Base-by-base conservation (phyloP, 2,329 filamentous ascomycete genomes). In the Neonectria magnoliae region DNA sequence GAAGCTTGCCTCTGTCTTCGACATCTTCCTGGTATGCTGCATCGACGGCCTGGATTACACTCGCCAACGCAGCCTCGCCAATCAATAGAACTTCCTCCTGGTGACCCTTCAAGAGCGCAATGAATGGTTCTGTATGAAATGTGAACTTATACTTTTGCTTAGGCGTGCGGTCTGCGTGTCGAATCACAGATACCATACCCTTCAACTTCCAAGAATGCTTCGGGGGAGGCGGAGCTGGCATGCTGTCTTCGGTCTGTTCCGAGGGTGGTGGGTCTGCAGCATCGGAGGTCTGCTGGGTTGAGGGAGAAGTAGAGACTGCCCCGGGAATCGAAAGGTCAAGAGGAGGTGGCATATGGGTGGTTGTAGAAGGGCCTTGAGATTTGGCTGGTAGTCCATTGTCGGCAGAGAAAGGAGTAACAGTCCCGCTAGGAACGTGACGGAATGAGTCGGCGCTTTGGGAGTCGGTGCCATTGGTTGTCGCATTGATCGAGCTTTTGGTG, bases 131-230 rank as follows among this genome's bases (percentile, higher is more conserved):
- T 0, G 94, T 97, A 76, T 99, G 96, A 73, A 99, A 98, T 0
- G 96, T 99, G 75, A 98, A 99, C 78, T 99, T 99, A 85, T 98
- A 98, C 78, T 99, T 99, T 75, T 99, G 96, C 81, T 99, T 99
- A 2, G 96, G 96, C 1, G 96, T 99, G 61, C 96, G 91, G 81
- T 99, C 96, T 3, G 97, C 97, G 79, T 99, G 96, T 29, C 96
- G 90, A 69, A 99, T 94, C 16, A 99, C 96, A 2, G 94, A 95
- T 0, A 99, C 95, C 81, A 99, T 94, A 13, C 96, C 96, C 81
- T 99, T 99, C 57, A 99, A 84, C 78, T 97, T 98, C 96, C 96
- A 99, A 11, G 96, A 93, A 75, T 97, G 94, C 74, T 98, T 98
- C 0, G 91, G 92, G 1, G 87, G 87, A 2, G 91, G 91, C 48